phyloP scores from a whole-genome alignment of 2,329 filamentous ascomycete species.

The Pyrenophora teres region DNA sequence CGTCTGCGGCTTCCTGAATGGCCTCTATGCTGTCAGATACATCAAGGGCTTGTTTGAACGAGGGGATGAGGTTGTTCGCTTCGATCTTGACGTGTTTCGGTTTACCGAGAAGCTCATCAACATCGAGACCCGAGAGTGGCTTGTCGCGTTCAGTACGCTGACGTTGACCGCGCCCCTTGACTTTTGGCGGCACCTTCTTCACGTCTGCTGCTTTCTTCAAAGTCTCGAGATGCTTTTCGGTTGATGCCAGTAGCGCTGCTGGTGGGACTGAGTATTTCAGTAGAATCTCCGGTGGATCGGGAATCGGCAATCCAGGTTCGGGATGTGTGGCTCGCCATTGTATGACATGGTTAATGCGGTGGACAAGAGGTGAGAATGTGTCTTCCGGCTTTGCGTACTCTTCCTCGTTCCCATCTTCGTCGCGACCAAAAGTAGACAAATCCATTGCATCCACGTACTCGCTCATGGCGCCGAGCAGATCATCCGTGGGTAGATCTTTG shows the following conservation, averaged over 20 bases:
- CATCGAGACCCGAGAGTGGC: conserved; percentile 86
- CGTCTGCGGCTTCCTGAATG: conserved; percentile 70
- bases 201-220: conserved; percentile 75
- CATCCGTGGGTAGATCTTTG: conserved; percentile 76
- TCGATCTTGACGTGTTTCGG: conserved; percentile 62
- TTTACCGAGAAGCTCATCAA: conserved; percentile 76
- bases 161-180: conserved; percentile 69
- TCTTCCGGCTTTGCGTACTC: conserved; percentile 83
- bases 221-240: conserved; percentile 62
- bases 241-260: conserved; percentile 64
- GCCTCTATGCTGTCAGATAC: conserved; percentile 63
- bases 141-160: conserved; percentile 69
- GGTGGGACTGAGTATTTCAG: conserved; percentile 76
- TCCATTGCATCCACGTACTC: conserved; percentile 95
- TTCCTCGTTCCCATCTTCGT: conserved; percentile 67
- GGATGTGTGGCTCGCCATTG: conserved; percentile 79
- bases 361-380: conserved; percentile 81
- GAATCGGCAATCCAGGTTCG: conserved; percentile 66
- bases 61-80: conserved; percentile 78
- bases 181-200: conserved; percentile 81
- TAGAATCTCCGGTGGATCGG: conserved; percentile 52
- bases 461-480: conserved; percentile 80
- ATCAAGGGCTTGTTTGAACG: conserved; percentile 81
- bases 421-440: conserved; percentile 69
- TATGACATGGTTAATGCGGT: conserved; percentile 85